These are phyloP conservation scores for Saturnispora saitoi DNA, from an alignment of 805 yeast species.

Conservation along the genomic window DNA sequence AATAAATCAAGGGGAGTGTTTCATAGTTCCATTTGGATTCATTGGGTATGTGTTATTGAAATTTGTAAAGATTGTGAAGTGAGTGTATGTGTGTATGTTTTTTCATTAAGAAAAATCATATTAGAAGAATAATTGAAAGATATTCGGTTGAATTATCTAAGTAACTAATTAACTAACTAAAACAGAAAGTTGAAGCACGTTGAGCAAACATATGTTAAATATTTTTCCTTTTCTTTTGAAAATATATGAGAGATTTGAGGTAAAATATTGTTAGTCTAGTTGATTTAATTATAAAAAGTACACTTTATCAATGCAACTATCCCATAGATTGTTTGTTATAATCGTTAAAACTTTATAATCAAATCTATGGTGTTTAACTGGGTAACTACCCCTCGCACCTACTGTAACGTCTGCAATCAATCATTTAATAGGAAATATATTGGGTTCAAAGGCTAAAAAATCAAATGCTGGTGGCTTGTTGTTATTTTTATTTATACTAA, in stretches of 20 bases:
- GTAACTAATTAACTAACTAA: no score
- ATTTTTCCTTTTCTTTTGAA: no score
- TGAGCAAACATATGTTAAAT: no score
- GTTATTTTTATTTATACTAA: no score
- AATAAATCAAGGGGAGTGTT: neutral
- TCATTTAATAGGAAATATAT: neutral
- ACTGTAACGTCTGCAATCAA: constrained; percentile 4
- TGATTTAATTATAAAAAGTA: neutral
- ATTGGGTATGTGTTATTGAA: no score
- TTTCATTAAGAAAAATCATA: no score
- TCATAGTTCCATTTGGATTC: neutral
- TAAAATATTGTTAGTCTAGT: neutral
- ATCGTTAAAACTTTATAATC: neutral
- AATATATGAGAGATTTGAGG: neutral
- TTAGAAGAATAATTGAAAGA: no score
- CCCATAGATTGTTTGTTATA: constrained; percentile 2
- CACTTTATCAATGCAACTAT: constrained; percentile 8
- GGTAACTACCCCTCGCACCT: constrained; percentile 11
- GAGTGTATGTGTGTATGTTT: no score
- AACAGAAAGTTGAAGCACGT: no score
- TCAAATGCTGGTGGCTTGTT: neutral
- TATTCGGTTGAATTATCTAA: no score
- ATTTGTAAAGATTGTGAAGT: no score
- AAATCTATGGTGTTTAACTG: constrained; percentile 2
- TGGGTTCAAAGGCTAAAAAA: neutral